Conservation (phyloP, 2,329 filamentous ascomycete species). For the Trematosphaeria pertusa region DNA sequence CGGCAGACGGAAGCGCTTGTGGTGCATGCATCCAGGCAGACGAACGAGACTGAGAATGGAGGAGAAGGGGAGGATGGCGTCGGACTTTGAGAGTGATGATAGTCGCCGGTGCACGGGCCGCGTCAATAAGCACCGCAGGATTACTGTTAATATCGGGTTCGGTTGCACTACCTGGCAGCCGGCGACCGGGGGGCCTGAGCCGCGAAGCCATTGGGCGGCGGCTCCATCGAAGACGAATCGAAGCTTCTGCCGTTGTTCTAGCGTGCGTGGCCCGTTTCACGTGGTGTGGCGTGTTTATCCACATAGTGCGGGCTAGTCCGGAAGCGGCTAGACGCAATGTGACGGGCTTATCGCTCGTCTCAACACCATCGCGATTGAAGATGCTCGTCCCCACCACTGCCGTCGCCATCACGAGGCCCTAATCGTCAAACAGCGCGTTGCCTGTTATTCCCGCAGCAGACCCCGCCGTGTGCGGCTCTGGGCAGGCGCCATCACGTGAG, state of each 20-base stretch:
- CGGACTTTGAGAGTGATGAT: slow-evolving; percentile 28
- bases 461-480: too few species aligned
- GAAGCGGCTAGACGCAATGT: background rate
- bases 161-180: slow-evolving; percentile 14
- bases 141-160: slow-evolving; percentile 30
- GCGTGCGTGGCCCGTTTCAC: slow-evolving; percentile 12
- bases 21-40: slow-evolving; percentile 14
- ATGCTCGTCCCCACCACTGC: too few species aligned
- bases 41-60: slow-evolving; percentile 2
- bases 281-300: slow-evolving; percentile 4
- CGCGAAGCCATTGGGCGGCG: slow-evolving; percentile 8
- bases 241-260: slow-evolving; percentile 10
- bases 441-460: too few species aligned
- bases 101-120: slow-evolving; percentile 27
- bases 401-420: too few species aligned
- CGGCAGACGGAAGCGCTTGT: slow-evolving; percentile 3
- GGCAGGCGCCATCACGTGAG: too few species aligned
- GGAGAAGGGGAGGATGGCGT: slow-evolving; percentile 12
- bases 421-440: too few species aligned
- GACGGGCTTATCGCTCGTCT: background rate
- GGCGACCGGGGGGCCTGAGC: background rate
- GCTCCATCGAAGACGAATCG: slow-evolving; percentile 5
- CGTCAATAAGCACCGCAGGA: slow-evolving; percentile 30
- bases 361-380: too few species aligned
- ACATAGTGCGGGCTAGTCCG: background rate